These are phyloP conservation scores for Aspergillus nanangensis DNA, from an alignment of 495 filamentous ascomycete species.

Conservation along the genomic window DNA sequence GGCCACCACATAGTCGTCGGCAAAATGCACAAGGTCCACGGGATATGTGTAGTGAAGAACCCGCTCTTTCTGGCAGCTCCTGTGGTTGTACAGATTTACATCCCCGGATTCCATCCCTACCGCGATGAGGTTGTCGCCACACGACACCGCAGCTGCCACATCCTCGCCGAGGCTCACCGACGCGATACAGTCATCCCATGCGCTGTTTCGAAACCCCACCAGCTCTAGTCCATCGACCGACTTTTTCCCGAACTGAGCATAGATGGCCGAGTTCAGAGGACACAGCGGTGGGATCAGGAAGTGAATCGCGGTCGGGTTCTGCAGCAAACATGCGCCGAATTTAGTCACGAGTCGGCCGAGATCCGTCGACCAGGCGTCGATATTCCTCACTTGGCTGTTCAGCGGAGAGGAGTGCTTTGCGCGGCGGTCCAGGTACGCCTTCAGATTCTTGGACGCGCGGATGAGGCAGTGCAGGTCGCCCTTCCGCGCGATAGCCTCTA, in stretches of 20 bases:
- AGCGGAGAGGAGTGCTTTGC: background rate
- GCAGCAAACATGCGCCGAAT: background rate
- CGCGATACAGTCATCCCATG: background rate
- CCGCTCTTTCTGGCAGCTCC: background rate
- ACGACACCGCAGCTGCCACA: background rate
- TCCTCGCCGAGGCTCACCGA: background rate
- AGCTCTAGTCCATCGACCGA: background rate
- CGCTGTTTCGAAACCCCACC: too few relatives aligned
- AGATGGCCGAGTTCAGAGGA: background rate
- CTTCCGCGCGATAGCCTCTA: background rate
- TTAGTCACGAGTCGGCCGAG: background rate
- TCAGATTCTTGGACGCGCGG: background rate
- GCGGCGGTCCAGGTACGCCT: background rate
- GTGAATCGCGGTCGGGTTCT: background rate
- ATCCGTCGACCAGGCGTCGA: background rate
- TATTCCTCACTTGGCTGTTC: background rate
- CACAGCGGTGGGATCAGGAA: background rate
- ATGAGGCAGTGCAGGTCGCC: background rate
- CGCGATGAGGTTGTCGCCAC: background rate
- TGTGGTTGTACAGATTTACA: background rate
- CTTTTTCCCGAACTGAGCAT: background rate
- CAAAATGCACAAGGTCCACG: background rate
- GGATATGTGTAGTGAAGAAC: background rate
- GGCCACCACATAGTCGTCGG: background rate
- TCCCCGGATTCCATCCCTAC: background rate